Percentiles rank a stretch among this genome's conserved stretches.
Evolutionary conservation across 768 basidiomycete species (phyloP).

Genomic region (Amanita molliuscula): DNA sequence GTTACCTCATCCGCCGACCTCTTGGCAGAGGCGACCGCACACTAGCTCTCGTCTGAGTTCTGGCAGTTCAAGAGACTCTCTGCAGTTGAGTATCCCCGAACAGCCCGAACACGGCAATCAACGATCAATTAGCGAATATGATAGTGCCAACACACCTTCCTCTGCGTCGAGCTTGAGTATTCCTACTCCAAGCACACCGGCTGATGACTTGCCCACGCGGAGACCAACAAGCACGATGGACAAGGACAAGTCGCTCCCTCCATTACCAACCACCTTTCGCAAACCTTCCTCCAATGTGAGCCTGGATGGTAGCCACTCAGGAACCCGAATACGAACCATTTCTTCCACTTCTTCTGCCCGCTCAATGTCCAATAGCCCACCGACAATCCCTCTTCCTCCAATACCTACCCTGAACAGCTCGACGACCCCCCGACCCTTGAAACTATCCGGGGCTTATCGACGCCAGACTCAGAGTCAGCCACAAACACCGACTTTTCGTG

Average conservation of each 20-base stretch:
- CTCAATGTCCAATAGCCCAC: background rate
- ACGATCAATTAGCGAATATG: slow-evolving; percentile 10
- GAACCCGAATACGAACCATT: slow-evolving; percentile 1
- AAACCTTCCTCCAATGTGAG: slow-evolving; percentile 8
- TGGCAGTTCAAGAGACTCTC: slow-evolving; percentile 20
- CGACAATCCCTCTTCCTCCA: background rate
- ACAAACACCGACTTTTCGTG: slow-evolving; percentile 17
- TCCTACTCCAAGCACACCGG: slow-evolving; percentile 23
- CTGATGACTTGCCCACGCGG: slow-evolving; percentile 13
- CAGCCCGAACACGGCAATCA: slow-evolving; percentile 4
- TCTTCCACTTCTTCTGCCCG: slow-evolving; percentile 6
- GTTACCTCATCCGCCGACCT: slow-evolving; percentile 14
- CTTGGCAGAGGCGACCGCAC: slow-evolving; percentile 13
- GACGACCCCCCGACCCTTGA: slow-evolving; percentile 2
- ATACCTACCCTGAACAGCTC: slow-evolving; percentile 9
- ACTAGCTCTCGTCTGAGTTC: slow-evolving; percentile 15
- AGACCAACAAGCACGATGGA: slow-evolving; percentile 8
- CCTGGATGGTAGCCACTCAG: slow-evolving; percentile 7
- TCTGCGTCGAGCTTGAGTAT: slow-evolving; percentile 25
- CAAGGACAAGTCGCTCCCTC: slow-evolving; percentile 28
- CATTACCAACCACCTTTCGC: slow-evolving; percentile 14
- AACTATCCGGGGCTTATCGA: slow-evolving; percentile 7
- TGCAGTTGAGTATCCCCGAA: slow-evolving; percentile 15
- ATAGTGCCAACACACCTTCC: slow-evolving; percentile 17
- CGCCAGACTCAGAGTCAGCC: slow-evolving; percentile 11